Evolutionary conservation across 352 stramenopile genomes (phyloP).

Genomic region (Pythium insidiosum): DNA sequence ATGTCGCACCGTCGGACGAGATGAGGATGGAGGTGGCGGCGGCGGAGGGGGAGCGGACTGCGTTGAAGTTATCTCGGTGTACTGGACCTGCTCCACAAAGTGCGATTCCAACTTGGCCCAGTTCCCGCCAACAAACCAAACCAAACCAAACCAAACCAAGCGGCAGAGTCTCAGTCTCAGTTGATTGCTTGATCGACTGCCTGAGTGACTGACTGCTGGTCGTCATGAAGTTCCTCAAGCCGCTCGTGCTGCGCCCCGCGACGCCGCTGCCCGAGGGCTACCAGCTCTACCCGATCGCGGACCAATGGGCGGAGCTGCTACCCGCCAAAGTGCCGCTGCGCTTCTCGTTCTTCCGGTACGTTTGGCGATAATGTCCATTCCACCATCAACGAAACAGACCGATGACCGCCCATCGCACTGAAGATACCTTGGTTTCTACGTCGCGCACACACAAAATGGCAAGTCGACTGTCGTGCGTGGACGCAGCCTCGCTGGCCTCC

Average conservation of each 20-base stretch:
- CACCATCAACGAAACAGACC: too few relatives aligned
- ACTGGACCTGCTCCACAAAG: too few relatives aligned
- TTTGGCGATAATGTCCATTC: too few relatives aligned
- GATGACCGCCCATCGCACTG: not conserved
- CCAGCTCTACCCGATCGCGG: constrained; percentile 48
- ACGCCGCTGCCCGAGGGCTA: constrained; percentile 43
- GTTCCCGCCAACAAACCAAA: too few relatives aligned
- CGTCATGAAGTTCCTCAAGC: constrained; percentile 79
- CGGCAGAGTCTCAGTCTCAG: too few relatives aligned
- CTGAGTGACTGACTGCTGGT: too few relatives aligned
- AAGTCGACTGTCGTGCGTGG: constrained; percentile 58
- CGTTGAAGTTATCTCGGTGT: too few relatives aligned
- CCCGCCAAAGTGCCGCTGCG: constrained; percentile 55
- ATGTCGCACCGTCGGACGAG: constrained; percentile 6
- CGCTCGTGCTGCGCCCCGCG: constrained; percentile 35
- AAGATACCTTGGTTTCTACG: constrained; percentile 73
- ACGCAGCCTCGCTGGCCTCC: constrained; percentile 35
- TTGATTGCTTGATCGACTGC: too few relatives aligned
- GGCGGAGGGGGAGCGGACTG: too few relatives aligned
- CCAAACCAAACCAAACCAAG: too few relatives aligned
- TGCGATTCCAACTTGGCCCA: too few relatives aligned
- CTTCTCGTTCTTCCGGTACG: constrained; percentile 69
- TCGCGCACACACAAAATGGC: constrained; percentile 45
- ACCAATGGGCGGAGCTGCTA: constrained; percentile 70
- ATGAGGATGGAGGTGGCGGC: too few relatives aligned